Evolutionary conservation across 2,329 filamentous ascomycete species (phyloP), one percentile per base, ranked within the genome.

Genomic region (Trichoderma breve): DNA sequence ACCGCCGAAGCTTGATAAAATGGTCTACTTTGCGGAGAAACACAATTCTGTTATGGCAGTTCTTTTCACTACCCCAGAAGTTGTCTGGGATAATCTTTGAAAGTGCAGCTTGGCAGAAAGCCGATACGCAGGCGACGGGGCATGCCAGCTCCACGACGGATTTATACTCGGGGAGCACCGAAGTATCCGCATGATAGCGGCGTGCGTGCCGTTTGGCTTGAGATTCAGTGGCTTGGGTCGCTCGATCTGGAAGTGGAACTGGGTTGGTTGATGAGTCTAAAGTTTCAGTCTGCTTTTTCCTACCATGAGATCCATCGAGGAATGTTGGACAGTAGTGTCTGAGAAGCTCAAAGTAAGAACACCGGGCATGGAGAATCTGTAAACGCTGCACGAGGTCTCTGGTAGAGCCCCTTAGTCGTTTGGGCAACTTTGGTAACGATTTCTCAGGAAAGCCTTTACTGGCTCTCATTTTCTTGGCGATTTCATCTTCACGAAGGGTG

Each of bases 401-500:
- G 0, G 85, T 79, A 5, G 82, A 80, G 2, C 93, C 93, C 74
- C 93, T 88, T 24, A 98, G 85, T 73, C 93, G 83, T 78, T 89
- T 93, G 3, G 92, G 92, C 6, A 89, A 75, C 66, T 85, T 82
- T 2, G 78, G 77, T 1, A 76, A 64, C 12, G 60, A 70, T 36
- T 63, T 34, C 30, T 74, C 64, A 55, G 75, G 71, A 53, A 72
- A 60, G 3, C 11, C 4, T 60, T 76, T 76, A 24, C 28, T 18
- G 4, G 26, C 18, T 55, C 55, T 60, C 30, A 79, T 75, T 6
- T 73, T 81, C 14, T 76, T 75, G 9, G 78, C 74, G 21, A 98
- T 95, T 78, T 98, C 95, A 12, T 93, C 87, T 77, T 98, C 95
- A 21, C 95, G 90, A 12, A 94, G 80, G 0, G 92, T 95, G 78